A percentile compares a stretch with the other conserved stretches of the same genome.
These are phyloP conservation scores for Phialophora macrospora DNA, from an alignment of 2,329 filamentous ascomycete species.

Conservation along the genomic window DNA sequence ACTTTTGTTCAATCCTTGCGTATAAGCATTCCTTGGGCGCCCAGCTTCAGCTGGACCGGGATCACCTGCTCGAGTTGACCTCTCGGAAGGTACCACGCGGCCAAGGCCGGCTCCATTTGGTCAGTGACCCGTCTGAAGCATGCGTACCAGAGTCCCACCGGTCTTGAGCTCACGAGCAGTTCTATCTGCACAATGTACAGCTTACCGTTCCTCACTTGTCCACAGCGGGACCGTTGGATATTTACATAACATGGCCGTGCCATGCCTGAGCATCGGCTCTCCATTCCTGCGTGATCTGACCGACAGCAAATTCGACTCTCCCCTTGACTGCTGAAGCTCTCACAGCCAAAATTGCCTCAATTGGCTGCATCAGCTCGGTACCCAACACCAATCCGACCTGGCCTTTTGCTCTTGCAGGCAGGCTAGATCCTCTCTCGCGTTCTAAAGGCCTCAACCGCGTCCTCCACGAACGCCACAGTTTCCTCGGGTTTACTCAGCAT, in stretches of 20 bases:
- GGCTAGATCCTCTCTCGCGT: not conserved
- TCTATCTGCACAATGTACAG: not conserved
- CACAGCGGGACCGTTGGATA: not conserved
- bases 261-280: not conserved
- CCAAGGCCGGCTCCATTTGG: constrained; percentile 14
- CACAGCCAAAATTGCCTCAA: not conserved
- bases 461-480: constrained; percentile 47
- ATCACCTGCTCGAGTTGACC: constrained; percentile 5
- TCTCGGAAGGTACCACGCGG: constrained; percentile 8
- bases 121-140: not conserved
- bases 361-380: not conserved
- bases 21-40: constrained; percentile 1
- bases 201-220: not conserved
- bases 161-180: constrained; percentile 10
- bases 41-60: constrained; percentile 15
- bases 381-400: not conserved
- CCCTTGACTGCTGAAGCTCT: not conserved
- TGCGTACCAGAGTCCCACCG: not conserved
- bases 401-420: not conserved
- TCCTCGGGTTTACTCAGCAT: constrained; percentile 55
- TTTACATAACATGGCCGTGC: not conserved
- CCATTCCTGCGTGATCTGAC: not conserved
- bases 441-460: constrained; percentile 40
- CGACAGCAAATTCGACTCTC: not conserved
- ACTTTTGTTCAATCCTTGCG: constrained; percentile 19